Evolutionary conservation across 345 rosid genomes (phyloP).

Genomic region (Rhizophora mangle): DNA sequence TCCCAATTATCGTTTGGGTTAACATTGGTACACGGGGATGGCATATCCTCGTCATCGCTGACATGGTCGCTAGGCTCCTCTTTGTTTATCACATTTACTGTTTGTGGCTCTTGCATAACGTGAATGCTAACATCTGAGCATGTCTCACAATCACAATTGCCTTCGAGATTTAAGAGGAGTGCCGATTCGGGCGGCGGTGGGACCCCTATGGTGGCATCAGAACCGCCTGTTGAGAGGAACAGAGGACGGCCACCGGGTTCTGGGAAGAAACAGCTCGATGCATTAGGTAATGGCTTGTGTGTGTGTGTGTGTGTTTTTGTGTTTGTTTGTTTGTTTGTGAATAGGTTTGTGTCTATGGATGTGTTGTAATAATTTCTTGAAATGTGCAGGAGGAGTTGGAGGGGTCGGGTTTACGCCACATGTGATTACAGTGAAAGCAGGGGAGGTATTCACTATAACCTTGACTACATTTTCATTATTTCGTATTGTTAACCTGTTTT

Average conservation of each 20-base stretch:
- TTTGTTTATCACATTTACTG: conserved; percentile 21
- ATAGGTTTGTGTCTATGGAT: too few species aligned
- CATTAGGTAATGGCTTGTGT: conserved; percentile 52
- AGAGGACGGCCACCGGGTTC: conserved; percentile 97
- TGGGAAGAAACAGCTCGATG: conserved; percentile 88
- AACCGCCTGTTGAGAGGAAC: conserved; percentile 55
- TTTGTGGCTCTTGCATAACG: conserved; percentile 12
- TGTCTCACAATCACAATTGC: conserved; percentile 60
- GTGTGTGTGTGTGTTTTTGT: too few species aligned
- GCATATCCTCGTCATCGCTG: conserved; percentile 30
- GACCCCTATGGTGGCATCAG: conserved; percentile 37
- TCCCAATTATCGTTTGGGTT: conserved; percentile 39
- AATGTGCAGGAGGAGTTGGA: conserved; percentile 54
- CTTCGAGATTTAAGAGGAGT: conserved; percentile 81
- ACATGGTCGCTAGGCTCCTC: conserved; percentile 15
- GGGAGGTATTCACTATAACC: conserved; percentile 58
- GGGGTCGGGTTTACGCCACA: conserved; percentile 96
- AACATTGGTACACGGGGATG: conserved; percentile 25
- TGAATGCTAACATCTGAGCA: conserved; percentile 40
- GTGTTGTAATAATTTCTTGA: too few species aligned
- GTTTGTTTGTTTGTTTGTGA: too few species aligned
- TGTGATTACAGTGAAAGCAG: conserved; percentile 77
- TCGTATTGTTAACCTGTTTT: too few species aligned
- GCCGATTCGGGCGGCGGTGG: conserved; percentile 45
- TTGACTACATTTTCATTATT: too few species aligned